These are phyloP conservation scores for Calendula officinalis DNA, from an alignment of 129 eudicot species.

Conservation along the genomic window DNA sequence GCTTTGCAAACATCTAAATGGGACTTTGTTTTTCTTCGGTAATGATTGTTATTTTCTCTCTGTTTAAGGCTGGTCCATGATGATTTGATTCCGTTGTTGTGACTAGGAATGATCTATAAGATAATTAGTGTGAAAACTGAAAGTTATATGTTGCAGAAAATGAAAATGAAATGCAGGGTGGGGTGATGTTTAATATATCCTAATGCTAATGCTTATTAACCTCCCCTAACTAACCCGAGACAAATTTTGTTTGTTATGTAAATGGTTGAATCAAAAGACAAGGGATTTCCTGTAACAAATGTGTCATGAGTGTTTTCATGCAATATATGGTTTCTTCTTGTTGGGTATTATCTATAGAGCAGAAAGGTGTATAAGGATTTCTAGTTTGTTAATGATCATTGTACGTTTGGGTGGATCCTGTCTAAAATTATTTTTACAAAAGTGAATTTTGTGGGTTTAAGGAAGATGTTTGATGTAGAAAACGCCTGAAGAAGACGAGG, in stretches of 20 bases:
- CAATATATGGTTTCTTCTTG: too few species aligned
- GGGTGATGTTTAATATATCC: background rate
- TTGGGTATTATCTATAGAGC: too few species aligned
- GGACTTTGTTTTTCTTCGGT: conserved; percentile 59
- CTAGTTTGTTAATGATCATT: too few species aligned
- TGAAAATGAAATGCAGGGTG: background rate
- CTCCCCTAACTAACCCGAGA: background rate
- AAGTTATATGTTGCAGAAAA: too few species aligned
- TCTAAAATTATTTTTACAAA: too few species aligned
- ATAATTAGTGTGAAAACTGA: background rate
- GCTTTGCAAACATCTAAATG: conserved; percentile 32
- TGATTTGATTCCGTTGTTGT: background rate
- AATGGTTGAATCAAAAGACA: background rate
- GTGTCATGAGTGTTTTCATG: too few species aligned
- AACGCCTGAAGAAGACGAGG: conserved; percentile 30
- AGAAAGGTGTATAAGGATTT: too few species aligned
- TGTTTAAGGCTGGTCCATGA: background rate
- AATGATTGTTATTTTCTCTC: background rate
- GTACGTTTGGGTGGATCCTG: too few species aligned
- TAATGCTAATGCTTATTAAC: conserved; percentile 4
- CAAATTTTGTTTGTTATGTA: background rate
- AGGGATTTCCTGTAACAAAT: background rate
- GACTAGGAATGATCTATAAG: too few species aligned
- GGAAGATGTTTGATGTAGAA: conserved; percentile 11
- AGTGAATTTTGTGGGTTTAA: too few species aligned